Evolutionary conservation across 1,139 yeast species (phyloP), one percentile per base, ranked within the genome.

Genomic region (Hyphopichia pseudoburtonii): DNA sequence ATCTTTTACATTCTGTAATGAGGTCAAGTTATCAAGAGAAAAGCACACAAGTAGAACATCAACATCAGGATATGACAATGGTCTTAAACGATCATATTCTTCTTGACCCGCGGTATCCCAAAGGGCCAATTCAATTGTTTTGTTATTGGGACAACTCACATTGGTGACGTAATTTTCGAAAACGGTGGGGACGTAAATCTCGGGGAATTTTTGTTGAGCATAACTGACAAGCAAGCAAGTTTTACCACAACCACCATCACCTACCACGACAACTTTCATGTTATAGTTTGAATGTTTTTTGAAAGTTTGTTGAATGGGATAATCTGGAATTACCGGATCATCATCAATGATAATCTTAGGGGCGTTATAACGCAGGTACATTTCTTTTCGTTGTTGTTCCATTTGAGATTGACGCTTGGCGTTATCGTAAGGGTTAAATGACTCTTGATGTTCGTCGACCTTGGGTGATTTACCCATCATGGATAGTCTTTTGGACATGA

Each of bases 51-150:
- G 65, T 17, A 88, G 61, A 2, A 88, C 62, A 56, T 87, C 86
- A 3, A 83, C 89, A 47, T 86, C 95, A 8, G 92, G 89, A 56
- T 89, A 89, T 41, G 87, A 78, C 39, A 89, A 68, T 8, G 96
- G 94, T 47, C 97, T 69, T 42, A 88, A 66, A 40, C 96, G 64
- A 57, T 86, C 95, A 57, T 87, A 88, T 57, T 87, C 95, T 60
- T 88, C 96, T 61, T 88, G 96, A 3, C 96, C 96, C 0, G 96
- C 96, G 0, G 97, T 88, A 60, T 90, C 97, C 95, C 95, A 86
- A 32, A 87, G 62, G 19, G 86, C 92, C 52, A 87, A 67, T 62
- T 80, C 94, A n/a, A 71, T 55, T 2, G 63, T 50, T 45, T 79
- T 76, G 29, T 70, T 72, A 36, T 64, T 64, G 2, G 87, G 81